A percentile compares a stretch with the other conserved stretches of the same genome.
These are phyloP conservation scores for Nepenthes alata DNA, from an alignment of 179 eudicot species.

Conservation along the genomic window DNA sequence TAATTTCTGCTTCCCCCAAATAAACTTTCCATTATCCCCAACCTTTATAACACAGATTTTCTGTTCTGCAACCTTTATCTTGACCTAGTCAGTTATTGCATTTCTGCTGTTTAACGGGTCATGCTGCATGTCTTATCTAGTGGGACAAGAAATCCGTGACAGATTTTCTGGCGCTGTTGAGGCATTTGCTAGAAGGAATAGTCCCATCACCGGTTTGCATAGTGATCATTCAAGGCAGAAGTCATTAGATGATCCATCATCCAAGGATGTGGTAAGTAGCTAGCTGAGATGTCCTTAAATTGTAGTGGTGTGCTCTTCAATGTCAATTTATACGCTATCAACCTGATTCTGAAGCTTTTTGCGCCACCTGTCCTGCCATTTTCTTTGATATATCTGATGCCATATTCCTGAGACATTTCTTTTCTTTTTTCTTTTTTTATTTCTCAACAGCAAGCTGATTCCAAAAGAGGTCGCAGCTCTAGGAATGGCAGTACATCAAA, in stretches of 20 bases:
- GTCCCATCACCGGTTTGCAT: conserved; percentile 26
- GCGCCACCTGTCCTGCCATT: too few relatives aligned
- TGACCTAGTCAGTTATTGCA: background rate
- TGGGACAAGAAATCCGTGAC: conserved; percentile 46
- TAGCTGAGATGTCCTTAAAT: background rate
- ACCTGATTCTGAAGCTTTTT: background rate
- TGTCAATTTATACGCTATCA: background rate
- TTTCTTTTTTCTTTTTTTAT: background rate
- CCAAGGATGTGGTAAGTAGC: conserved; percentile 41
- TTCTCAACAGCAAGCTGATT: conserved; percentile 34
- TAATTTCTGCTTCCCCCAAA: too few relatives aligned
- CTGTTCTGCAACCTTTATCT: background rate
- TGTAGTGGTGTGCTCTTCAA: background rate
- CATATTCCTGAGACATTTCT: background rate
- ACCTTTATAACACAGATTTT: too few relatives aligned
- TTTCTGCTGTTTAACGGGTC: background rate
- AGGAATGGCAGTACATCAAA: conserved; percentile 46
- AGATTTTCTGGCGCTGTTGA: conserved; percentile 43
- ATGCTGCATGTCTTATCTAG: conserved; percentile 12
- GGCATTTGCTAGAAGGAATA: conserved; percentile 46
- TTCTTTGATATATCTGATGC: background rate
- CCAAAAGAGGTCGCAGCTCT: conserved; percentile 39
- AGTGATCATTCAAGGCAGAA: conserved; percentile 40
- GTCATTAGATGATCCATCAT: conserved; percentile 37
- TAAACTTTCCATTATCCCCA: too few relatives aligned